Percentiles rank a stretch among this genome's conserved stretches.
Conservation (phyloP, 2,329 filamentous ascomycete genomes). For the Talaromyces atroroseus region DNA sequence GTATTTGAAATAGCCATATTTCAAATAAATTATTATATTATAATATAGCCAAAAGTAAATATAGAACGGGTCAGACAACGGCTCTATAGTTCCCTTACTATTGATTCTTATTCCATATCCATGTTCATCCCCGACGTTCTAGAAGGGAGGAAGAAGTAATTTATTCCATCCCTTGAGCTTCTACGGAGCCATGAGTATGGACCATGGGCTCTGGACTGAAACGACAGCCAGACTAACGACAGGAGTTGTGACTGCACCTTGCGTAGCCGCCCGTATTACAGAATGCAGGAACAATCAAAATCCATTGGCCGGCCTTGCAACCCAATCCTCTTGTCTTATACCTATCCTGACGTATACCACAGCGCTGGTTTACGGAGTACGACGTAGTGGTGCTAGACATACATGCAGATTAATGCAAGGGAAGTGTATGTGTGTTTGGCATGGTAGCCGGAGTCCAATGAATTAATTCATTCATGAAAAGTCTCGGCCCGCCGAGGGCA, state of each 20-base stretch:
- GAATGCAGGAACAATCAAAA: background rate
- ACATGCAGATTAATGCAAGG: background rate
- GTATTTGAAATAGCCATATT: background rate
- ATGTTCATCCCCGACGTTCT: background rate
- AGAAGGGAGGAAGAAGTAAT: background rate
- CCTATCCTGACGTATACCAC: background rate
- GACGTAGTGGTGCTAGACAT: background rate
- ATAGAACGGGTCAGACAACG: background rate
- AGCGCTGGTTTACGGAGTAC: background rate
- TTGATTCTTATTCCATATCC: background rate
- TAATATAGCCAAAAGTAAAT: background rate
- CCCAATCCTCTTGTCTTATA: background rate
- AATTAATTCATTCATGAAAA: background rate
- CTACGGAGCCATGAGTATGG: background rate
- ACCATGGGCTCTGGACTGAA: background rate
- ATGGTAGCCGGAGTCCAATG: background rate
- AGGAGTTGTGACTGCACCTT: background rate
- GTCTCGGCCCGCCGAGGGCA: background rate
- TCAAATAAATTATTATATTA: background rate
- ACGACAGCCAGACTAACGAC: no score
- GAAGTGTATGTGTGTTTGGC: no score
- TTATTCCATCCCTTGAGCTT: background rate
- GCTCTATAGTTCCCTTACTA: background rate
- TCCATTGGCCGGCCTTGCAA: background rate
- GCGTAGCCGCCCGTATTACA: background rate